phyloP scores from a whole-genome alignment of 108 stramenopile species.

The Stephanodiscus triporus region DNA sequence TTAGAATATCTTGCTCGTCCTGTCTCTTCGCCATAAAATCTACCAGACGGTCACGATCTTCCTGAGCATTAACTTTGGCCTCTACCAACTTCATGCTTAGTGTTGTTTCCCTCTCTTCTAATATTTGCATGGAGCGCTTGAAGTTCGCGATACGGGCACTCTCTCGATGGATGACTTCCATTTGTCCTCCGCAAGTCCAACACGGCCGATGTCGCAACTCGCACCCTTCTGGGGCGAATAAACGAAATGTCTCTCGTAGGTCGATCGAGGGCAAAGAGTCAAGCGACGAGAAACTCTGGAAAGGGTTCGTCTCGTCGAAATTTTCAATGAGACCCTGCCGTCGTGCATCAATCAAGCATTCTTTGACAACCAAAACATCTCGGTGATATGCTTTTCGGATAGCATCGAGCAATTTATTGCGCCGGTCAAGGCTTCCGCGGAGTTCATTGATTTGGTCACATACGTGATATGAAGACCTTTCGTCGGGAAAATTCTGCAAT shows the following conservation, averaged over 20 bases:
- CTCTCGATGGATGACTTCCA: conserved; percentile 54
- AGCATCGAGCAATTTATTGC: conserved; percentile 45
- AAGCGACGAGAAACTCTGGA: neutral
- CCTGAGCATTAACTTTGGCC: conserved; percentile 30
- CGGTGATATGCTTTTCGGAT: conserved; percentile 58
- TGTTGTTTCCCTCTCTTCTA: conserved; percentile 30
- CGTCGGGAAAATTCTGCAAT: neutral
- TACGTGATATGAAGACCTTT: neutral
- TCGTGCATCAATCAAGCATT: conserved; percentile 37
- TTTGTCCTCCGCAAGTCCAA: conserved; percentile 43
- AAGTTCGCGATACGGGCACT: conserved; percentile 45
- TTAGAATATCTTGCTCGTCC: conserved; percentile 27
- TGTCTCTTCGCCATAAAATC: conserved; percentile 13
- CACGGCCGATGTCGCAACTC: conserved; percentile 47
- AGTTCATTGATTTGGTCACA: conserved; percentile 32
- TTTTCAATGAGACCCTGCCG: conserved; percentile 1
- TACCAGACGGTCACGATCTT: conserved; percentile 22
- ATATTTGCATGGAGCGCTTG: conserved; percentile 36
- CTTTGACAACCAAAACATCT: conserved; percentile 48
- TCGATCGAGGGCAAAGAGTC: conserved; percentile 52
- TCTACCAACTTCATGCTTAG: conserved; percentile 35
- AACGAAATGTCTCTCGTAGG: conserved; percentile 38
- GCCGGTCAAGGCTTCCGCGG: conserved; percentile 36
- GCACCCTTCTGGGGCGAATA: conserved; percentile 57
- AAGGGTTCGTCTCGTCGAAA: neutral